A percentile compares a stretch with the other conserved stretches of the same genome.
These are phyloP conservation scores for Suillus subluteus DNA, from an alignment of 768 basidiomycete genomes.

Conservation along the genomic window DNA sequence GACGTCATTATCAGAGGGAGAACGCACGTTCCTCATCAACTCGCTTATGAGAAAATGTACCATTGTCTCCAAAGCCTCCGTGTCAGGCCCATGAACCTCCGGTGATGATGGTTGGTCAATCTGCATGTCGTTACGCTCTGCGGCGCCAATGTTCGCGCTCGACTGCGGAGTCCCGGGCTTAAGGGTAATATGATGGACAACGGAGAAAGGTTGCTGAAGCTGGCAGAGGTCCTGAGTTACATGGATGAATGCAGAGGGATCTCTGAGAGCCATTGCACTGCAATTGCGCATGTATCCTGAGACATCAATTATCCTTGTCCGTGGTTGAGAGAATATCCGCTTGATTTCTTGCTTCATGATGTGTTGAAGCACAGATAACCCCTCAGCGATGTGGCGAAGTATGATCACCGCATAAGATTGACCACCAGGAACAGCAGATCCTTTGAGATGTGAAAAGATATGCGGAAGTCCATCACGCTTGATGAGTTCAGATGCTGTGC, in stretches of 20 bases:
- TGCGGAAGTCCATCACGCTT: conserved; percentile 61
- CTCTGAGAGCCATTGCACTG: conserved; percentile 79
- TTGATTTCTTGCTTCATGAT: conserved; percentile 86
- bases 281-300: conserved; percentile 74
- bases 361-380: conserved; percentile 58
- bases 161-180: conserved; percentile 40
- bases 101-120: conserved; percentile 44
- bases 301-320: conserved; percentile 70
- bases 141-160: conserved; percentile 13
- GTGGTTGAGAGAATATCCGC: conserved; percentile 75
- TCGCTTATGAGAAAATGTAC: conserved; percentile 76
- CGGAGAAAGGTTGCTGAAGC: conserved; percentile 66
- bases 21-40: conserved; percentile 63
- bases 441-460: conserved; percentile 70
- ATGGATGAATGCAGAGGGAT: conserved; percentile 76
- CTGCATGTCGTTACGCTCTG: conserved; percentile 56
- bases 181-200: conserved; percentile 60
- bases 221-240: conserved; percentile 72
- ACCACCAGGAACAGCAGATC: conserved; percentile 60
- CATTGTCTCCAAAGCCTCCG: conserved; percentile 58
- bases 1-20: conserved; percentile 37
- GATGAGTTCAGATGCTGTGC: conserved; percentile 67
- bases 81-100: conserved; percentile 28
- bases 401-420: conserved; percentile 87
- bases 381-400: conserved; percentile 91